These are phyloP conservation scores for Leccinum uliginosum DNA, from an alignment of 768 basidiomycete genomes.

Conservation along the genomic window DNA sequence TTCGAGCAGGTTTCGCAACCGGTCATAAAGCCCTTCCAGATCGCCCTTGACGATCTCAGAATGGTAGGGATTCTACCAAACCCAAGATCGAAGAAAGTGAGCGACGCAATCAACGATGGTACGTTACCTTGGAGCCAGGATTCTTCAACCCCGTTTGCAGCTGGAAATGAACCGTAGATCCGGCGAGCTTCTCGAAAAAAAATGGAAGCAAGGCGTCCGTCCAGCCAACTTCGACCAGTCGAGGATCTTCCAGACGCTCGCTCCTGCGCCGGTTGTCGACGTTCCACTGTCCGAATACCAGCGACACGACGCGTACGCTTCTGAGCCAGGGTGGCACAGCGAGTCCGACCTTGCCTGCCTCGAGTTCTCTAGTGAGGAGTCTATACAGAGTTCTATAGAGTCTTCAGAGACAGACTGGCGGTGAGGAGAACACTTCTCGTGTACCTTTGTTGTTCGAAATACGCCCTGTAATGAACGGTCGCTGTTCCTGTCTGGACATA, in stretches of 20 bases:
- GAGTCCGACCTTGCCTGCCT: constrained; percentile 32
- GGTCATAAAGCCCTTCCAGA: constrained; percentile 9
- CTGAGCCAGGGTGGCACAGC: constrained; percentile 30
- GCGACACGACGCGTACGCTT: constrained; percentile 31
- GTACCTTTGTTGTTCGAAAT: constrained; percentile 46
- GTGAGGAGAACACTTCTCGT: neutral
- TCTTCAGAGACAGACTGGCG: neutral
- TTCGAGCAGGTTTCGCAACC: constrained; percentile 19
- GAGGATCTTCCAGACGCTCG: constrained; percentile 31
- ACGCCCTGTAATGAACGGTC: constrained; percentile 29
- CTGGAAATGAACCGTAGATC: constrained; percentile 18
- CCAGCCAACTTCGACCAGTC: constrained; percentile 37
- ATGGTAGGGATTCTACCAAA: constrained; percentile 12
- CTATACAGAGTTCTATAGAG: constrained; percentile 30
- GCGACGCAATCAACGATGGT: neutral
- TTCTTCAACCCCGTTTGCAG: constrained; percentile 13
- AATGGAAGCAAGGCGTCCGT: constrained; percentile 35
- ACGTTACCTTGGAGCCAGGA: constrained; percentile 14
- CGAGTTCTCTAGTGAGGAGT: constrained; percentile 22
- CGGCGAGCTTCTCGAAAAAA: constrained; percentile 18
- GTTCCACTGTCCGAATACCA: constrained; percentile 34
- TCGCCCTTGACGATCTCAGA: constrained; percentile 16
- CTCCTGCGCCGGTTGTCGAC: constrained; percentile 30
- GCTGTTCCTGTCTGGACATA: constrained; percentile 25
- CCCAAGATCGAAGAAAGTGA: neutral